Conservation (phyloP, 2,329 filamentous ascomycete genomes). For the Beauveria rudraprayagi region DNA sequence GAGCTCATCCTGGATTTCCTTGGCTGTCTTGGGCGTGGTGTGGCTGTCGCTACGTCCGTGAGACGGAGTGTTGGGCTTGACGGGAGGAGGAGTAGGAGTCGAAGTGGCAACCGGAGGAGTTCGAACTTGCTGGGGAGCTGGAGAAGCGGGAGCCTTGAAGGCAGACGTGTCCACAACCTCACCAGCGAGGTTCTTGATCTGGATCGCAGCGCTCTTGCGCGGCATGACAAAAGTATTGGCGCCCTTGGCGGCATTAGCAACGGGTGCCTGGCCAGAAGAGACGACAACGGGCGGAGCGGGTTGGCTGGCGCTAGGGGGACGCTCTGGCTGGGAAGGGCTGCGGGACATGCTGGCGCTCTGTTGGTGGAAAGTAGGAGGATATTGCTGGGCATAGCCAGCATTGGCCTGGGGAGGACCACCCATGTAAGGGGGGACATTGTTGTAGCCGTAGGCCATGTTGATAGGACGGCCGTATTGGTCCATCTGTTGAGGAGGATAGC, state of each 20-base stretch:
- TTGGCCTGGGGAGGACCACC: conserved; percentile 30
- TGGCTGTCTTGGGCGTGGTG: conserved; percentile 59
- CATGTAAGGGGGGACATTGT: conserved; percentile 44
- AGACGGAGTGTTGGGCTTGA: conserved; percentile 60
- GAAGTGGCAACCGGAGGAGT: conserved; percentile 65
- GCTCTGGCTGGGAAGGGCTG: conserved; percentile 69
- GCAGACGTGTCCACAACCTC: conserved; percentile 65
- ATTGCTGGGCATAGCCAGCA: conserved; percentile 42
- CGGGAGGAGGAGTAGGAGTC: conserved; percentile 71
- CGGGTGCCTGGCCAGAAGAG: conserved; percentile 49
- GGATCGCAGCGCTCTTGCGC: conserved; percentile 65
- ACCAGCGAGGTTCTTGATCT: conserved; percentile 77
- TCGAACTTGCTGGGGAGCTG: conserved; percentile 50
- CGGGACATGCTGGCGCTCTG: conserved; percentile 71
- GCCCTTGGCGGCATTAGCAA: conserved; percentile 40
- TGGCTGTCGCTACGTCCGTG: conserved; percentile 66
- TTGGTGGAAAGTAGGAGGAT: conserved; percentile 32
- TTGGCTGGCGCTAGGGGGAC: conserved; percentile 59
- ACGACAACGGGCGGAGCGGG: conserved; percentile 49
- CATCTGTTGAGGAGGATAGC: conserved; percentile 38
- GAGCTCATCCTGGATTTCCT: conserved; percentile 78
- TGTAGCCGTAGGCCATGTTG: conserved; percentile 35
- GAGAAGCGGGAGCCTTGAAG: conserved; percentile 49
- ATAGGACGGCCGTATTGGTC: conserved; percentile 32
- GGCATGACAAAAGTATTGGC: conserved; percentile 42